Base-by-base conservation (phyloP, 1,284 basidiomycete genomes). In the Gymnopus androsaceus region DNA sequence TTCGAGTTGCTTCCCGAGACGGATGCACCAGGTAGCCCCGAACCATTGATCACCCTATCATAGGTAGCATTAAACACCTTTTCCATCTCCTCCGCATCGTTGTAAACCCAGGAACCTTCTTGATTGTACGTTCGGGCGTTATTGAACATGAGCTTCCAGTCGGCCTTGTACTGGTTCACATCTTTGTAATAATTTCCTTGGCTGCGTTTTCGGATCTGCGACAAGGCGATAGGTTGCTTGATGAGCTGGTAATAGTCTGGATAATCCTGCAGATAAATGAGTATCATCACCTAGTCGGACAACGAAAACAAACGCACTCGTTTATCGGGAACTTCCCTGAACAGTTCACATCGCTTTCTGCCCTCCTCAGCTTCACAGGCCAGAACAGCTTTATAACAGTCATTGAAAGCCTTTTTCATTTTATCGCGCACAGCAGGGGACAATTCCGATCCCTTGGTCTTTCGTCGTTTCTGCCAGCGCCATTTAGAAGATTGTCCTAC, bases 91-190 rank as follows among this genome's bases (percentile, higher is more conserved):
- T 92, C 86, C 2, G 96, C 95, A 62, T 98, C 94, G 61, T 92
- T 81, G 74, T 94, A 97, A 28, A 98, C 95, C 88, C 92, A 90
- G 0, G 92, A 94, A 2, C 87, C 90, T 72, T 92, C 90, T 68
- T 88, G 85, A 71, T 95, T 92, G 76, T 94, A 96, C 38, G 85
- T 90, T 66, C 90, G 84, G 4, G 96, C 95, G 68, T 99, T 99
- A 69, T 84, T 81, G 72, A 96, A 96, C 88, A 98, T 94, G 50
- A 94, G 81, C 63, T 79, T 76, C 82, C 93, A 93, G 72, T 98
- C 95, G 49, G 85, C 83, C 52, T 82, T 80, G 75, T 88, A 95
- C 48, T 81, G 76, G 33, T 82, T 75, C 41, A 95, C 85, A 41
- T 77, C 85, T 73, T 92, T 92, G 78, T 95, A 93, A 55, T 83